Evolutionary conservation across 257 asterid species (phyloP).

Genomic region (Salvia splendens): DNA sequence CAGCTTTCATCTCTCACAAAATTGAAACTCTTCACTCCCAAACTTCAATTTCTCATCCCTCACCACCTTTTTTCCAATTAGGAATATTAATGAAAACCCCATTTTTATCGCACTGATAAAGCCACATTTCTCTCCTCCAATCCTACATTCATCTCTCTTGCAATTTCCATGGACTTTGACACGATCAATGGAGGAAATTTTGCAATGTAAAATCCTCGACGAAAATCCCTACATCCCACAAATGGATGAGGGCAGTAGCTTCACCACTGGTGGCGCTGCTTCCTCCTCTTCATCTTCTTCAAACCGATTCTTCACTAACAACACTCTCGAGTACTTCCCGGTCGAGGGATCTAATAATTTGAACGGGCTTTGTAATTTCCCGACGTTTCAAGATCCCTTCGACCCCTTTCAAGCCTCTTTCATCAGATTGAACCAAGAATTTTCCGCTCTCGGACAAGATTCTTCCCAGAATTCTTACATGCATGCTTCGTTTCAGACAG

Average conservation of each 20-base stretch:
- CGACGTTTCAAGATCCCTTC: constrained; percentile 43
- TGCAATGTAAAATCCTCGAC: constrained; percentile 28
- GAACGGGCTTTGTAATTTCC: background rate
- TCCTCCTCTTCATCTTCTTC: constrained; percentile 27
- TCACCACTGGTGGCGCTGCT: background rate
- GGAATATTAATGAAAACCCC: constrained; percentile 1
- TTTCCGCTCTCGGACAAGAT: constrained; percentile 18
- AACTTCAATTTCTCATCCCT: constrained; percentile 15
- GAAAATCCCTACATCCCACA: constrained; percentile 30
- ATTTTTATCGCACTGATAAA: constrained; percentile 31
- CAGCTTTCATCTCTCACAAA: background rate
- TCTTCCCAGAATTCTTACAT: constrained; percentile 1
- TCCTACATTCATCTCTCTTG: background rate
- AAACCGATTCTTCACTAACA: constrained; percentile 16
- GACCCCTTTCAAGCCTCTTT: constrained; percentile 46
- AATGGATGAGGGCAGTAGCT: constrained; percentile 23
- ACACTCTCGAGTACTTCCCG: constrained; percentile 22
- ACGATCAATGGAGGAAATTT: constrained; percentile 29
- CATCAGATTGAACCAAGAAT: constrained; percentile 28
- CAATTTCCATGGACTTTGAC: constrained; percentile 42
- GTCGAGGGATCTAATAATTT: constrained; percentile 22
- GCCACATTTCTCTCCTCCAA: constrained; percentile 33
- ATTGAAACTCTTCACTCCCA: constrained; percentile 20
- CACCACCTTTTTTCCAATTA: constrained; percentile 30
- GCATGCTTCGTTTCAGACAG: constrained; percentile 30